Evolutionary conservation across 208 protist species (phyloP).

Genomic region (Leishmania gerbilli): DNA sequence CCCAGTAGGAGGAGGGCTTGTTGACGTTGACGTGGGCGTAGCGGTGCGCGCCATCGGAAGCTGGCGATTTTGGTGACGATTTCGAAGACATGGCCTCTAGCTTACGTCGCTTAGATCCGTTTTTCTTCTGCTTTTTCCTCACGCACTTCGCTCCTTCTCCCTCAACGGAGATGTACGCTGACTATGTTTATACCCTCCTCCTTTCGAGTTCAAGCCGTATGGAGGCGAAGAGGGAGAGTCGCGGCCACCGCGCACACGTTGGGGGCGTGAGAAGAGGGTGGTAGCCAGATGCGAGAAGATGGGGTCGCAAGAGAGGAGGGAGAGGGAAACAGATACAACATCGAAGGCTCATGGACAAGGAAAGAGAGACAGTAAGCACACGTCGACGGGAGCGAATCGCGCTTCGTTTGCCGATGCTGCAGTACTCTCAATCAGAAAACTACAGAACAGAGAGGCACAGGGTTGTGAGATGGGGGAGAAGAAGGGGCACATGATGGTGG

Average conservation of each 20-base stretch:
- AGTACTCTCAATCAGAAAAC: neutral
- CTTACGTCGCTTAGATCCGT: neutral
- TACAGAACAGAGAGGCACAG: neutral
- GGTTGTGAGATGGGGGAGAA: neutral
- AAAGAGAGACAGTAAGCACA: neutral
- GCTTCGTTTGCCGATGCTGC: neutral
- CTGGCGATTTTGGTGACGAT: constrained; percentile 24
- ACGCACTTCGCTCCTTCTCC: neutral
- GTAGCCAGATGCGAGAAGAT: neutral
- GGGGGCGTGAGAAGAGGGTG: neutral
- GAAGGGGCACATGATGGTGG: neutral
- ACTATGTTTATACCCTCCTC: neutral
- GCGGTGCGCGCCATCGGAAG: constrained; percentile 59
- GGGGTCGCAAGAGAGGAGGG: neutral
- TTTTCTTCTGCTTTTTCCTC: neutral
- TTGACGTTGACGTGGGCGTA: constrained; percentile 84
- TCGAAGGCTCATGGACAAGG: neutral
- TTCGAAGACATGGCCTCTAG: constrained; percentile 33
- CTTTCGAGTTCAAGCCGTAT: neutral
- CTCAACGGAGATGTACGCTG: neutral
- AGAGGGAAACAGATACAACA: neutral
- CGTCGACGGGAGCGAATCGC: neutral
- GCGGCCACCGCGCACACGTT: neutral
- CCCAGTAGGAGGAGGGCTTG: constrained; percentile 94
- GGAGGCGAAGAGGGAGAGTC: neutral